Conservation (phyloP, 1,284 basidiomycete genomes). For the Cutaneotrichosporon cutaneum region DNA sequence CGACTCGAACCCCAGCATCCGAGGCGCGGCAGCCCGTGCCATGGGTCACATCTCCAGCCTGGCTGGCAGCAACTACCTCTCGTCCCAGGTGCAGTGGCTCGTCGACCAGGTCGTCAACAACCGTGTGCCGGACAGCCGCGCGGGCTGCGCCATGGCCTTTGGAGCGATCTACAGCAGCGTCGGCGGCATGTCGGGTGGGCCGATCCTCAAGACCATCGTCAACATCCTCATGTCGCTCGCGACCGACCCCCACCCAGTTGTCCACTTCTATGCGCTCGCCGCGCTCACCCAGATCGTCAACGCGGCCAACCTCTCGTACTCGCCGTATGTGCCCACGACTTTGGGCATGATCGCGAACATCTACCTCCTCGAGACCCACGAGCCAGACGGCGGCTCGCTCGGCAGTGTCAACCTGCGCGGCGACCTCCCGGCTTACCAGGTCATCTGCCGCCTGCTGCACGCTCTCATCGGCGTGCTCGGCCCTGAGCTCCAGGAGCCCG, state of each 20-base stretch:
- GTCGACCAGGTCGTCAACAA: constrained; percentile 97
- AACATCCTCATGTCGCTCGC: constrained; percentile 94
- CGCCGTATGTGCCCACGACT: constrained; percentile 82
- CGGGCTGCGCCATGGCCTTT: constrained; percentile 90
- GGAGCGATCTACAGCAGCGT: constrained; percentile 92
- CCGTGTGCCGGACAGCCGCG: constrained; percentile 86
- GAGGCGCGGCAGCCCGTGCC: constrained; percentile 80
- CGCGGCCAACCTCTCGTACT: constrained; percentile 87
- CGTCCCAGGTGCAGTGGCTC: constrained; percentile 82
- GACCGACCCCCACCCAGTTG: constrained; percentile 93
- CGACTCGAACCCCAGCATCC: constrained; percentile 74
- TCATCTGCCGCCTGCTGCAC: constrained; percentile 86
- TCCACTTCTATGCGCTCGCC: constrained; percentile 88
- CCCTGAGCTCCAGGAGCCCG: constrained; percentile 89
- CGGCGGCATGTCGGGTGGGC: constrained; percentile 88
- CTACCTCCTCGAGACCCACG: constrained; percentile 88
- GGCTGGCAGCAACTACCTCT: constrained; percentile 80
- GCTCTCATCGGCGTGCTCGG: constrained; percentile 91
- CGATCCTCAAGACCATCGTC: constrained; percentile 91
- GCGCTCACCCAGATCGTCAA: constrained; percentile 85
- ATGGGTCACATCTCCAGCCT: constrained; percentile 84
- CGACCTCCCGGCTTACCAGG: constrained; percentile 86
- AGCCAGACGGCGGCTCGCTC: constrained; percentile 86
- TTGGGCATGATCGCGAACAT: constrained; percentile 88
- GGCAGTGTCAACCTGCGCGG: constrained; percentile 82